Base-by-base conservation (phyloP, 306 rosid genomes). In the Gastrolobium villosum region DNA sequence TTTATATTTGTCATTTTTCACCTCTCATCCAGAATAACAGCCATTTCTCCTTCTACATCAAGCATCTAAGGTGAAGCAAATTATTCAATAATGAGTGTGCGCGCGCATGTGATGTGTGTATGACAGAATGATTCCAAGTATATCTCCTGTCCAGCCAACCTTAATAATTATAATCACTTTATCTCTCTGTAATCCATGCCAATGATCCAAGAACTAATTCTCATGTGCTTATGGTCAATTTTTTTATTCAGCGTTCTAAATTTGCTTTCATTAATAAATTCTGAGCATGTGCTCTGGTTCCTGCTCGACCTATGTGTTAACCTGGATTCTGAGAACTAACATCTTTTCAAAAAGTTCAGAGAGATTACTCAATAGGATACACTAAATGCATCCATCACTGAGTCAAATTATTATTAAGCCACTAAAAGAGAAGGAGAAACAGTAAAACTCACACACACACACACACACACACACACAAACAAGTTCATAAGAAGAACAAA, bases 261-360 rank as follows among this genome's bases (percentile, higher is more conserved):
- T 3, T 37, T 31, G 7, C 65, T 59, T 59, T 32, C 39, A 44
- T 9, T 44, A n/a, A 5, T 61, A 35, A 61, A 36, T 10, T 31
- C 66, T 10, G 65, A 3, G 7, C 41, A 32, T 35, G 26, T 10
- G 66, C n/a, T 60, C 66, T 60, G 6, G 44, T 34, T 60, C 66
- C 43, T 6, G 35, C 28, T 11, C 35, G 44, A 60, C 65, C 65
- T n/a, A 34, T 34, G 20, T 11, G 26, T 60, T 4, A 60, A n/a
- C 44, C 34, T 36, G 46, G 45, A 46, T n/a, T 62, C 30, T 62
- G 10, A 35, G 46, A 62, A 2, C 68, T 13, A 44, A 62, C 30
- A 32, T 11, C 61, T 52, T 52, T 70, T 15, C 49, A 52, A 46
- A 20, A 70, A 70, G 63, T 15, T 70, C 49, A 10, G 6, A 69